A percentile compares a stretch with the other conserved stretches of the same genome.
These are phyloP conservation scores for Tetrahymena malaccensis DNA, from an alignment of 73 alveolate species.

Conservation along the genomic window DNA sequence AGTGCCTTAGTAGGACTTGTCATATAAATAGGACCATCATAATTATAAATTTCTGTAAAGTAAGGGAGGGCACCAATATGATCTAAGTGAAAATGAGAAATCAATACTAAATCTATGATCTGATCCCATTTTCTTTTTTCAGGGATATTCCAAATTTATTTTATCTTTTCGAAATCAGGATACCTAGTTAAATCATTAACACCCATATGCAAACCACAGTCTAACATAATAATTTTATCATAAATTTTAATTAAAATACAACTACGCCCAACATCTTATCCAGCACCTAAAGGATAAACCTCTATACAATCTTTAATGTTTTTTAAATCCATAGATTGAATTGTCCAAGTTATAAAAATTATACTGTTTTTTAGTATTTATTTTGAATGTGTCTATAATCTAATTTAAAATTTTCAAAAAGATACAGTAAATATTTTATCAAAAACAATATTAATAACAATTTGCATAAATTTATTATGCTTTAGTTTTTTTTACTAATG, in stretches of 20 bases:
- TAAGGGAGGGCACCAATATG: slow-evolving; percentile 98
- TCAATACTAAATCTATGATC: slow-evolving; percentile 69
- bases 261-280: slow-evolving; percentile 96
- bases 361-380: background rate
- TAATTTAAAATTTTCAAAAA: background rate
- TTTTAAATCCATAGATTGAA: background rate
- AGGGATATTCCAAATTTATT: slow-evolving; percentile 23
- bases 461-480: too few relatives aligned
- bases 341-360: background rate
- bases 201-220: slow-evolving; percentile 96
- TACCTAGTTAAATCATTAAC: slow-evolving; percentile 72
- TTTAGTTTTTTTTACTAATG: background rate
- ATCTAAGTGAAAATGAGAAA: slow-evolving; percentile 97
- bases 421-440: background rate
- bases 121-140: slow-evolving; percentile 33
- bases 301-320: slow-evolving; percentile 33
- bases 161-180: slow-evolving; percentile 74
- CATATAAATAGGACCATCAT: slow-evolving; percentile 87
- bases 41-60: slow-evolving; percentile 82
- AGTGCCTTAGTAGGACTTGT: slow-evolving; percentile 96
- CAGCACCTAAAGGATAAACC: slow-evolving; percentile 95
- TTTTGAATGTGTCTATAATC: background rate
- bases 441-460: background rate
- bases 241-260: slow-evolving; percentile 81
- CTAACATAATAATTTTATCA: slow-evolving; percentile 84